Evolutionary conservation across 2,329 filamentous ascomycete species (phyloP).

Genomic region (Geoglossum cookeanum): DNA sequence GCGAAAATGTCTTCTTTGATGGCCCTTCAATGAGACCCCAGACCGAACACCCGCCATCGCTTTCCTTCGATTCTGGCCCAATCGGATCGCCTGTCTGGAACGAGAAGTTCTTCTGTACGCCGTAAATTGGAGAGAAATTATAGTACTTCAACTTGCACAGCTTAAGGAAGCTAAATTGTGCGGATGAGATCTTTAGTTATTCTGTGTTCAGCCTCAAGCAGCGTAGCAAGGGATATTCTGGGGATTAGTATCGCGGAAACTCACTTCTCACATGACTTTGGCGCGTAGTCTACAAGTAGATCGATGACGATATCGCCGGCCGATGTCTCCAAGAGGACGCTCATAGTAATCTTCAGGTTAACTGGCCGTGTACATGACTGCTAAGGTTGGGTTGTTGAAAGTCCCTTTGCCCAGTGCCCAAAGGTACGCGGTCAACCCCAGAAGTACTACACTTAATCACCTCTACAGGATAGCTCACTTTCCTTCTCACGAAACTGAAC

Average conservation of each 20-base stretch:
- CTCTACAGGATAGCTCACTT: too few relatives aligned
- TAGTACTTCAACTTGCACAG: constrained; percentile 99
- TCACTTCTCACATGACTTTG: constrained; percentile 88
- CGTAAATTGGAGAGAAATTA: constrained; percentile 88
- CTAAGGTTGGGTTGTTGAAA: background rate
- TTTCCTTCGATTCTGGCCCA: constrained; percentile 63
- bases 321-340: constrained; percentile 82
- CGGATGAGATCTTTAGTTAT: constrained; percentile 29
- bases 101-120: constrained; percentile 84
- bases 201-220: constrained; percentile 31
- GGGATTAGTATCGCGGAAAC: constrained; percentile 20
- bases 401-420: background rate
- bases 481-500: background rate
- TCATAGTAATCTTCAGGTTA: constrained; percentile 38
- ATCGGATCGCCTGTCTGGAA: constrained; percentile 93
- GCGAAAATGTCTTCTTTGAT: constrained; percentile 56
- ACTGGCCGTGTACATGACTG: background rate
- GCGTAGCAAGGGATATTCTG: background rate
- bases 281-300: constrained; percentile 71
- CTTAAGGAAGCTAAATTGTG: constrained; percentile 62
- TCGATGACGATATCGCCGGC: constrained; percentile 90
- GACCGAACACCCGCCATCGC: constrained; percentile 83
- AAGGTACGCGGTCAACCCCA: background rate
- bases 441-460: background rate
- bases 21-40: constrained; percentile 64